These are phyloP conservation scores for Colletotrichum horii DNA, from an alignment of 2,329 filamentous ascomycete species.

Conservation along the genomic window DNA sequence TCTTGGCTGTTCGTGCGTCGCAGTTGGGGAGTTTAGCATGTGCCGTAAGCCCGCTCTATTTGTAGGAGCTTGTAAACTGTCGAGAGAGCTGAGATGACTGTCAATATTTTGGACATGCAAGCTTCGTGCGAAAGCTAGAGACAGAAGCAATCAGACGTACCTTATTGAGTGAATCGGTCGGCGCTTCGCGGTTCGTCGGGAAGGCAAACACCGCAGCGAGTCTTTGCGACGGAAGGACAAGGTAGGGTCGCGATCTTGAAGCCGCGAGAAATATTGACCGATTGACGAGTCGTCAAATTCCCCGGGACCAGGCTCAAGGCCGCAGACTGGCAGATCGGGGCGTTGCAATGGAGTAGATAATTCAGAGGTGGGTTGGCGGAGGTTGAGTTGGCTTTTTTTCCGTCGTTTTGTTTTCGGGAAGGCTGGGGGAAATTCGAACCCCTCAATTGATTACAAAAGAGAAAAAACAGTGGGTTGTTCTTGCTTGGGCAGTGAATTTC, in stretches of 20 bases:
- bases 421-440: neutral
- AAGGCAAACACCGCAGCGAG: neutral
- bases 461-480: neutral
- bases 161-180: neutral
- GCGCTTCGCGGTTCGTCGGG: neutral
- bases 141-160: neutral
- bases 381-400: neutral
- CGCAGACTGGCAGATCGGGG: neutral
- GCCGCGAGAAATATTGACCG: neutral
- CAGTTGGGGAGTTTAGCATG: neutral
- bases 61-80: neutral
- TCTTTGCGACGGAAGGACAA: neutral
- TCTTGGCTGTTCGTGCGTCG: neutral
- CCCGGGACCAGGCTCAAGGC: neutral
- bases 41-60: neutral
- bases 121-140: neutral
- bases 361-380: neutral
- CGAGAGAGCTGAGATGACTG: neutral
- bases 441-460: neutral
- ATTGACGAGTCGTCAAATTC: neutral
- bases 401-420: neutral
- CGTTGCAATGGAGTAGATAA: neutral
- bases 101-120: neutral
- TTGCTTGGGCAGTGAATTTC: neutral
- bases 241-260: neutral